Percentiles rank a stretch among this genome's conserved stretches.
Conservation (phyloP, 371 early-diverging fungal species). For the Mucor sp. region DNA sequence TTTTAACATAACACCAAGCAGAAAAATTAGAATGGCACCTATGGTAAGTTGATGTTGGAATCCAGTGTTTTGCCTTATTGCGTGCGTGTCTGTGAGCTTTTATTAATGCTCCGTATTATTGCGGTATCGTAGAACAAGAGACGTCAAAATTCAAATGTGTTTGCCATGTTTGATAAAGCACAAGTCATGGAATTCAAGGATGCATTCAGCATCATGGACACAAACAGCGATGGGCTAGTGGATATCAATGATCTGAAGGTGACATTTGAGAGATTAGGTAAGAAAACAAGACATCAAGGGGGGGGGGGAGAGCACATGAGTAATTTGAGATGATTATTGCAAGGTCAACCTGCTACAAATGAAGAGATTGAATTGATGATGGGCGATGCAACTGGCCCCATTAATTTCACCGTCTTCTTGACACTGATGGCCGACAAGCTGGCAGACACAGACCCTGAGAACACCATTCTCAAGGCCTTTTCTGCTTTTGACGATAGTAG, state of each 20-base stretch:
- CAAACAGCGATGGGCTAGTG: conserved; percentile 85
- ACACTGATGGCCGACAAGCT: conserved; percentile 95
- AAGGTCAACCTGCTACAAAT: conserved; percentile 81
- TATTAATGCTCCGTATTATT: not conserved
- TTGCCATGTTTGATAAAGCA: conserved; percentile 97
- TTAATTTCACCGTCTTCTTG: conserved; percentile 94
- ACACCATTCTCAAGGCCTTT: conserved; percentile 85
- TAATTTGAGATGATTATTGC: not conserved
- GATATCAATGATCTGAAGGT: conserved; percentile 89
- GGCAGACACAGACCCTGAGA: conserved; percentile 86
- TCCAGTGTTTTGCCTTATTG: not conserved
- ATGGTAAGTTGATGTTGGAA: conserved; percentile 12
- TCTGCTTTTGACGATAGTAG: conserved; percentile 85
- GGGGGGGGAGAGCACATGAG: not conserved
- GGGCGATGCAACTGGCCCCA: conserved; percentile 81
- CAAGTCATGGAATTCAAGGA: conserved; percentile 96
- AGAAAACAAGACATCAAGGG: not conserved
- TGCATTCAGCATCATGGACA: conserved; percentile 94
- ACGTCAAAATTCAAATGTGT: conserved; percentile 98
- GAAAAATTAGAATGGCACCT: conserved; percentile 17
- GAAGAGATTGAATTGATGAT: conserved; percentile 93
- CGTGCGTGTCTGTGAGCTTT: no score
- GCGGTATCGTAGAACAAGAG: conserved; percentile 33
- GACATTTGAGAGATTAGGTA: conserved; percentile 63
- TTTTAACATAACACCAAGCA: not conserved